Percentiles rank a stretch among this genome's conserved stretches.
phyloP scores from a whole-genome alignment of 768 basidiomycete species.

The Trametes meyenii region DNA sequence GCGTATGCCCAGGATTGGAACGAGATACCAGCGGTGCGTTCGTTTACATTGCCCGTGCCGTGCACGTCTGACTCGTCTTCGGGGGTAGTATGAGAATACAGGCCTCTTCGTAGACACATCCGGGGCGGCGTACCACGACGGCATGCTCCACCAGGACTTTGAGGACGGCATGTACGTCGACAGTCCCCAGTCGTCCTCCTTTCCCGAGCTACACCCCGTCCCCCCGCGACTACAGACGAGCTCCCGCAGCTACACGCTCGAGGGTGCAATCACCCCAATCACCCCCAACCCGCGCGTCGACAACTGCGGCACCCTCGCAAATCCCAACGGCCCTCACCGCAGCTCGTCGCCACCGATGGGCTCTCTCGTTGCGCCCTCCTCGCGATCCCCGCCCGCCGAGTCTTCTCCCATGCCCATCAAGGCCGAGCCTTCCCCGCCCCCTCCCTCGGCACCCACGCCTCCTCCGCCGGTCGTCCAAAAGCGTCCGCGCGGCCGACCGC shows the following conservation, averaged over 20 bases:
- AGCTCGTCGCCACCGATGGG: slow-evolving; percentile 14
- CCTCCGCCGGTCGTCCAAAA: background rate
- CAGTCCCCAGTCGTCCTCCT: background rate
- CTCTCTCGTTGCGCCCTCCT: background rate
- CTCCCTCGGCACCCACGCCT: background rate
- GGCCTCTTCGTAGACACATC: slow-evolving; percentile 9
- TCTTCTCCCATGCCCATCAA: background rate
- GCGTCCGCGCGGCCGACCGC: slow-evolving; percentile 27
- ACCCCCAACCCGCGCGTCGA: background rate
- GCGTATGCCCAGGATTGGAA: background rate
- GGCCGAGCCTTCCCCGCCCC: background rate
- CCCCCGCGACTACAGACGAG: background rate
- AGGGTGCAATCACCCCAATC: slow-evolving; percentile 25
- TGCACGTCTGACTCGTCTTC: background rate
- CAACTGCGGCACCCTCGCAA: background rate
- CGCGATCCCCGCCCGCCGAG: background rate
- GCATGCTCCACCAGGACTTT: background rate
- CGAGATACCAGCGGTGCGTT: background rate
- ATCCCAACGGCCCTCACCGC: background rate
- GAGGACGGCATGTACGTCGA: slow-evolving; percentile 4
- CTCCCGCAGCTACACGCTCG: slow-evolving; percentile 25
- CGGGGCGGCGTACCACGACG: background rate
- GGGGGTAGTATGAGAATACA: background rate
- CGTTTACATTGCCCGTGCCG: no score
- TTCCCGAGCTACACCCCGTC: background rate